Evolutionary conservation across 768 basidiomycete species (phyloP).

Genomic region (Crepidotus variabilis): DNA sequence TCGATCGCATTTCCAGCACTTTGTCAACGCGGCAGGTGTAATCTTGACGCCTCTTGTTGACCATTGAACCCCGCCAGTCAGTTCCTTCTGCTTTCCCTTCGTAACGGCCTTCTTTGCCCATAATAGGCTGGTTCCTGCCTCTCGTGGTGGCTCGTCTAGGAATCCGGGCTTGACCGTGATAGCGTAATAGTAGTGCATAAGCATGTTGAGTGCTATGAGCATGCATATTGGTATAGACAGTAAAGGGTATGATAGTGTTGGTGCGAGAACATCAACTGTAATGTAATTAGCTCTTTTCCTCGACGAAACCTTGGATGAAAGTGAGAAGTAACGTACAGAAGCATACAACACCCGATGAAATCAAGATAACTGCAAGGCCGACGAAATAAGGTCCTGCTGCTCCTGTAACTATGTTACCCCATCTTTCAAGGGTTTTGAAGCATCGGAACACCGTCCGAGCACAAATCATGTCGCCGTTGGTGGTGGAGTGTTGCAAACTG

Average conservation of each 20-base stretch:
- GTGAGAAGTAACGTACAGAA: constrained; percentile 67
- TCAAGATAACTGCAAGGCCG: constrained; percentile 69
- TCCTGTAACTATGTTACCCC: constrained; percentile 79
- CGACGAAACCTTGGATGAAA: background rate
- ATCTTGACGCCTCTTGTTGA: constrained; percentile 40
- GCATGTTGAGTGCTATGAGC: constrained; percentile 75
- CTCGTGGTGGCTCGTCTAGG: constrained; percentile 51
- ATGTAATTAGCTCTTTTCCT: background rate
- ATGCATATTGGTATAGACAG: constrained; percentile 64
- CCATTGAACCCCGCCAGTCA: constrained; percentile 48
- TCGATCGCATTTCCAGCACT: constrained; percentile 66
- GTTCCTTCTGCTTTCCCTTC: constrained; percentile 18
- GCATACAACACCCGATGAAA: constrained; percentile 61
- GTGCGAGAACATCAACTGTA: constrained; percentile 79
- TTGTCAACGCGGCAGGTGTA: constrained; percentile 50
- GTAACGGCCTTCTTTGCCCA: constrained; percentile 52
- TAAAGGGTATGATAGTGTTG: constrained; percentile 55
- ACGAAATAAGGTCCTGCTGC: constrained; percentile 92
- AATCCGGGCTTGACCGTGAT: constrained; percentile 81
- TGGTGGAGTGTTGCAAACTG: no score
- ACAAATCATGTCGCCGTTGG: constrained; percentile 32
- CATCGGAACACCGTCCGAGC: constrained; percentile 46
- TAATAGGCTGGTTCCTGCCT: constrained; percentile 36
- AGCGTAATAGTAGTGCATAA: constrained; percentile 82
- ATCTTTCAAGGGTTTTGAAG: constrained; percentile 61